Percentiles rank a stretch among this genome's conserved stretches.
phyloP scores from a whole-genome alignment of 2,329 filamentous ascomycete genomes.

The Colletotrichum tamarilloi region DNA sequence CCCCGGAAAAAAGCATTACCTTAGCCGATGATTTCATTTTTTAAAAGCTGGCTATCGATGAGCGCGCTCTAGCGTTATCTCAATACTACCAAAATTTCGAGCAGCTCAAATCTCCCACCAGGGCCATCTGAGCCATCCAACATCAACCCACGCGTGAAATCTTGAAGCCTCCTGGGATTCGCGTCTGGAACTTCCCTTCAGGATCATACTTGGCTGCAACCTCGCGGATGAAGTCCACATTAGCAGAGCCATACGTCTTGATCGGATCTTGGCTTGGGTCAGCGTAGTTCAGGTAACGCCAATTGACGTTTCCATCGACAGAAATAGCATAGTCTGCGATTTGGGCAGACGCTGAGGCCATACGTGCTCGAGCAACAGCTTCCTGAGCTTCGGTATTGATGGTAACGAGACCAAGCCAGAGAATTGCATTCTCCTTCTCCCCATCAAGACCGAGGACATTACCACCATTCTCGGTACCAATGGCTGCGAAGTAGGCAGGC shows the following conservation, averaged over 20 bases:
- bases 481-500: too few relatives aligned
- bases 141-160: slow-evolving; percentile 1
- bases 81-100: too few relatives aligned
- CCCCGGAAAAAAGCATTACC: too few relatives aligned
- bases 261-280: slow-evolving; percentile 49
- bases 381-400: not conserved
- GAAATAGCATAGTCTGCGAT: slow-evolving; percentile 27
- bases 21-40: too few relatives aligned
- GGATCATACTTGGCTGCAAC: slow-evolving; percentile 47
- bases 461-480: too few relatives aligned
- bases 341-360: slow-evolving; percentile 10
- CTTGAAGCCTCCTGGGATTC: slow-evolving; percentile 38
- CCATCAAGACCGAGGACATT: too few relatives aligned
- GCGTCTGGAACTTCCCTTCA: slow-evolving; percentile 45
- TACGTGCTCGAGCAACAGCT: not conserved
- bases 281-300: slow-evolving; percentile 59
- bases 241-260: slow-evolving; percentile 47
- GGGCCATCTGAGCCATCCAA: too few relatives aligned
- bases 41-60: too few relatives aligned
- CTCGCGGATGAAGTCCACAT: slow-evolving; percentile 43
- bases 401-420: too few relatives aligned
- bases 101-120: too few relatives aligned
- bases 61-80: too few relatives aligned
- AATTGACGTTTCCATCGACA: slow-evolving; percentile 43
- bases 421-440: too few relatives aligned